Evolutionary conservation across 495 filamentous ascomycete genomes (phyloP).

Genomic region (Xylaria flabelliformis): DNA sequence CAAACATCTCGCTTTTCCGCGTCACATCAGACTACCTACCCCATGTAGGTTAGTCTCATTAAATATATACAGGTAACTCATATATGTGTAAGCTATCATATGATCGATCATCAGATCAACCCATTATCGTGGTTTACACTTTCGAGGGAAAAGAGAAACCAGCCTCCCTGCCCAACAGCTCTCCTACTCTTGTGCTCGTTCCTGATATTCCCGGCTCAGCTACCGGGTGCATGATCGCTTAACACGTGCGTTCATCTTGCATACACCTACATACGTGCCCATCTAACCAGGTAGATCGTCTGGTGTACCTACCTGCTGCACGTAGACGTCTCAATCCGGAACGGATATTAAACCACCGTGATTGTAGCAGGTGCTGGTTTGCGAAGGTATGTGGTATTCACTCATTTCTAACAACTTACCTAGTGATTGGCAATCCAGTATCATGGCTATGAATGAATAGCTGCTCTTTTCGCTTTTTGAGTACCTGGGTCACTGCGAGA

Average conservation of each 20-base stretch:
- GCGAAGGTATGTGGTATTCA: constrained; percentile 5
- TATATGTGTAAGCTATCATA: background rate
- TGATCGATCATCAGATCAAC: constrained; percentile 15
- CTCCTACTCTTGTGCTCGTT: background rate
- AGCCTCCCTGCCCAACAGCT: background rate
- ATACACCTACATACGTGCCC: constrained; percentile 3
- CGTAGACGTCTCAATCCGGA: constrained; percentile 13
- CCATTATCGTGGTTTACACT: background rate
- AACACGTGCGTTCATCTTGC: constrained; percentile 24
- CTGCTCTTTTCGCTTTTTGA: background rate
- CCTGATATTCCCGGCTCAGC: background rate
- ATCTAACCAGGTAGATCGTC: constrained; percentile 11
- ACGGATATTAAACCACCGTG: constrained; percentile 22
- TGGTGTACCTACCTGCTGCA: background rate
- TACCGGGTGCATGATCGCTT: constrained; percentile 14
- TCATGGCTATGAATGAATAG: constrained; percentile 13
- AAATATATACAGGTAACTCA: background rate
- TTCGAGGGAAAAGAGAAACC: background rate
- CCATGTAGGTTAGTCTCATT: background rate
- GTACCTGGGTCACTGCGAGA: background rate
- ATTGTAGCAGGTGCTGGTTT: background rate
- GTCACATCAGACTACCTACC: constrained; percentile 7
- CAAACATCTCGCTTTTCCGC: background rate
- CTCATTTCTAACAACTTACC: background rate
- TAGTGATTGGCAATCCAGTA: background rate